Evolutionary conservation across 2,329 filamentous ascomycete species (phyloP).

Genomic region (Penicillium vulpinum): DNA sequence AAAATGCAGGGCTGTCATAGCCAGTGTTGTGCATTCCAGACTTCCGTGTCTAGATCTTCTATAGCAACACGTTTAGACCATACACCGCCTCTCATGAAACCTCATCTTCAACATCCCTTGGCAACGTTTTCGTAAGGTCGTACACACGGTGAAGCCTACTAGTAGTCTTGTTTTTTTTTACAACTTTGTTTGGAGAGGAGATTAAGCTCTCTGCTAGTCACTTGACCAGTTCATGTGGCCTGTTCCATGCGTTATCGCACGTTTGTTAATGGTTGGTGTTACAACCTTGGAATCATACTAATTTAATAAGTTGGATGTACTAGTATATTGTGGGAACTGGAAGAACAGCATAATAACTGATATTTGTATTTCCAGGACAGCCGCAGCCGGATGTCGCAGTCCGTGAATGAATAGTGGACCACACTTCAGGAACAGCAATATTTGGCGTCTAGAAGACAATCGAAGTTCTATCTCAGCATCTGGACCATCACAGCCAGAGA

Average conservation of each 20-base stretch:
- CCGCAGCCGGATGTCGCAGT: conserved; percentile 12
- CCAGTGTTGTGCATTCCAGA: background rate
- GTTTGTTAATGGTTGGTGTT: background rate
- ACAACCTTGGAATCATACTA: background rate
- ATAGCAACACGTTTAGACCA: background rate
- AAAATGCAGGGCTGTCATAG: background rate
- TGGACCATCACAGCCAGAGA: conserved; percentile 6
- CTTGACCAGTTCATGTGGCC: conserved; percentile 18
- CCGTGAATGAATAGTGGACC: conserved; percentile 12
- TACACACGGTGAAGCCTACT: conserved; percentile 9
- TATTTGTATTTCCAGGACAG: conserved; percentile 1
- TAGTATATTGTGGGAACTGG: background rate
- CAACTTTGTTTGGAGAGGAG: background rate
- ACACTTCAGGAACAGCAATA: background rate
- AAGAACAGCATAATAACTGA: background rate
- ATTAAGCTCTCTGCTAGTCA: conserved; percentile 12
- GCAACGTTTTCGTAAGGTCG: conserved; percentile 18
- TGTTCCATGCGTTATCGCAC: background rate
- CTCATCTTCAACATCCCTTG: background rate
- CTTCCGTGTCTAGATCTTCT: background rate
- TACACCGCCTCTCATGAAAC: conserved; percentile 6
- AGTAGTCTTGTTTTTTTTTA: background rate
- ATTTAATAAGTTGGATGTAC: background rate
- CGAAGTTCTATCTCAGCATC: conserved; percentile 10
- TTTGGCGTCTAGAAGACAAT: conserved; percentile 14